A percentile compares a stretch with the other conserved stretches of the same genome.
Evolutionary conservation across 306 rosid species (phyloP).

Genomic region (Medicago truncatula): MtrunA17r5.0-ANR NC_053043.1:50510501-50511000

Average conservation of each 20-base stretch:
- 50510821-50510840: conserved; percentile 68
- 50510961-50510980: conserved; percentile 57
- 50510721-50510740: conserved; percentile 6
- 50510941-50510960: conserved; percentile 53
- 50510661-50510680: background rate
- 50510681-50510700: conserved; percentile 6
- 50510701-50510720: background rate
- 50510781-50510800: conserved; percentile 21
- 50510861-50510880: conserved; percentile 55
- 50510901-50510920: conserved; percentile 58
- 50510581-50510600: conserved; percentile 6
- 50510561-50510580: conserved; percentile 9
- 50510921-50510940: conserved; percentile 32
- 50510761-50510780: conserved; percentile 30
- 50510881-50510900: conserved; percentile 54
- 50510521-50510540: conserved; percentile 12
- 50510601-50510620: background rate
- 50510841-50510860: conserved; percentile 65
- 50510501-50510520: conserved; percentile 25
- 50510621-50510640: background rate
- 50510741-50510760: conserved; percentile 24
- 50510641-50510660: background rate
- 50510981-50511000: conserved; percentile 12
- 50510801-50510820: conserved; percentile 66
- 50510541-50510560: conserved; percentile 2